phyloP scores from a whole-genome alignment of 139 green algal species.

The Asterochloris erici region DNA sequence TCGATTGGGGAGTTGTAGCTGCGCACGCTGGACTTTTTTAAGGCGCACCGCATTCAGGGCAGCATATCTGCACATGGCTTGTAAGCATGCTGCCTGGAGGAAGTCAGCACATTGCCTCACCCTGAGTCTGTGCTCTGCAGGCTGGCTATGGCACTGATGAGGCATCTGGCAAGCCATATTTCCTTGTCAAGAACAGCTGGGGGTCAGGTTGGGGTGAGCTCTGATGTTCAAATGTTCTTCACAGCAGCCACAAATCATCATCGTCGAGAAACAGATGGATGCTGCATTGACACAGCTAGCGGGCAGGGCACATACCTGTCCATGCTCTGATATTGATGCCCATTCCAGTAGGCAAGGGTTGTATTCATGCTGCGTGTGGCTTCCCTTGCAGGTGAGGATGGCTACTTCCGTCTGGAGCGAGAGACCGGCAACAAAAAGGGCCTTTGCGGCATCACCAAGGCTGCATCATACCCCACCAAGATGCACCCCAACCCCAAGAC shows the following conservation, averaged over 20 bases:
- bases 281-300: too few species aligned
- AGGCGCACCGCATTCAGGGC: not conserved
- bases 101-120: too few species aligned
- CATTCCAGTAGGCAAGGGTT: not conserved
- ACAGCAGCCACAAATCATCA: too few species aligned
- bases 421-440: conserved; percentile 28
- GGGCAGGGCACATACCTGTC: conserved; percentile 22
- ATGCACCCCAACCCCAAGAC: conserved; percentile 25
- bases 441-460: conserved; percentile 59
- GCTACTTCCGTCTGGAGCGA: conserved; percentile 72
- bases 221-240: too few species aligned
- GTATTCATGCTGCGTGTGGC: not conserved
- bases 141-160: not conserved
- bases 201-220: conserved; percentile 22
- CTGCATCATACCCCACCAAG: conserved; percentile 70
- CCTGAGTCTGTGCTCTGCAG: too few species aligned
- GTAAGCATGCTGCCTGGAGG: not conserved
- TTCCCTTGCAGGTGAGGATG: conserved; percentile 24
- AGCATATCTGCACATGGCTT: not conserved
- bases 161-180: conserved; percentile 41
- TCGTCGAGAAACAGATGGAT: too few species aligned
- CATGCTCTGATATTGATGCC: not conserved
- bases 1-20: not conserved
- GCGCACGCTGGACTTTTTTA: not conserved
- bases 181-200: conserved; percentile 96